Percentiles rank a stretch among this genome's conserved stretches.
phyloP scores from a whole-genome alignment of 768 basidiomycete genomes.

The Collybia sordida region DNA sequence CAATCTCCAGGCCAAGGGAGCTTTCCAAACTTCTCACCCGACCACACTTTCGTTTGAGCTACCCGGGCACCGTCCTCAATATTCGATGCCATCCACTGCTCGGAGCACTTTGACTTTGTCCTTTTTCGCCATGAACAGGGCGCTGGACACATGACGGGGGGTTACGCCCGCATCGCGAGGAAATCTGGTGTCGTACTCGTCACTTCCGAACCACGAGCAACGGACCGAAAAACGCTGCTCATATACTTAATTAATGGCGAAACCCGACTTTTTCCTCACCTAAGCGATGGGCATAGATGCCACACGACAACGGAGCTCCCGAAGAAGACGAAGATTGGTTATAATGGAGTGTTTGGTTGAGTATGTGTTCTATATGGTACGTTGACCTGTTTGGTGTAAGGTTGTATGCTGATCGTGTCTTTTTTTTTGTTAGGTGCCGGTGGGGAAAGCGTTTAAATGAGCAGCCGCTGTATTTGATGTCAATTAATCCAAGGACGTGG shows the following conservation, averaged over 20 bases:
- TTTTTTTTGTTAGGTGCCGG: conserved; percentile 59
- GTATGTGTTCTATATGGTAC: conserved; percentile 90
- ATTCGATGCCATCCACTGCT: conserved; percentile 99
- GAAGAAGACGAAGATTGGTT: conserved; percentile 93
- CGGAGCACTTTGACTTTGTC: conserved; percentile 91
- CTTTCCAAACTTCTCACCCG: conserved; percentile 52
- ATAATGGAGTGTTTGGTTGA: conserved; percentile 90
- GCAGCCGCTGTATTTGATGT: conserved; percentile 71
- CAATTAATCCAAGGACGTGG: conserved; percentile 16
- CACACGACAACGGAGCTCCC: conserved; percentile 72
- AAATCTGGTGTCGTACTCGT: conserved; percentile 98
- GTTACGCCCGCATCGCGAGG: conserved; percentile 96
- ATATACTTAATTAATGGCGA: conserved; percentile 92
- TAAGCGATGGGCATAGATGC: conserved; percentile 87
- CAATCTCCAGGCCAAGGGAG: conserved; percentile 36
- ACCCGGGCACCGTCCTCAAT: conserved; percentile 98
- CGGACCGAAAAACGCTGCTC: conserved; percentile 95
- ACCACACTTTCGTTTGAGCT: conserved; percentile 95
- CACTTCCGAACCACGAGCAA: conserved; percentile 97
- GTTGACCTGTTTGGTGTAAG: conserved; percentile 12
- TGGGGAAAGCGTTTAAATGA: conserved; percentile 95
- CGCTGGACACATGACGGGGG: conserved; percentile 98
- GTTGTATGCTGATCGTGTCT: conserved; percentile 5
- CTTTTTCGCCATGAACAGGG: conserved; percentile 98
- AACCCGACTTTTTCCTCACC: conserved; percentile 93